phyloP scores from a whole-genome alignment of 2,329 filamentous ascomycete species.

The Paecilomyces sp. region DNA sequence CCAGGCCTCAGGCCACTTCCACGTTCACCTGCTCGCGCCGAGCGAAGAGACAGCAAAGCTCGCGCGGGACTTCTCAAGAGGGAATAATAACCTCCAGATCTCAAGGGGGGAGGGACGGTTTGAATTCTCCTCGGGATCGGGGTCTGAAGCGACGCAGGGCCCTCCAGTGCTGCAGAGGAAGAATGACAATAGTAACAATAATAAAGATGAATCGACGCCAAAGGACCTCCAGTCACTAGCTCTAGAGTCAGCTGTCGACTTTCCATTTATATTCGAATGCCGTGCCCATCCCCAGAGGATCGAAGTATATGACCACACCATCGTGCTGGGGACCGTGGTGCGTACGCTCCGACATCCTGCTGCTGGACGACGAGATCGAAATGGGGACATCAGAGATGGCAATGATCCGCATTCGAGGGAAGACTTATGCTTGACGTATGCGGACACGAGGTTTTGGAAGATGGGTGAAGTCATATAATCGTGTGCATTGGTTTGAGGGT shows the following conservation, averaged over 20 bases:
- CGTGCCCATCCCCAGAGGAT: conserved; percentile 26
- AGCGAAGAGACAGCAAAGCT: conserved; percentile 23
- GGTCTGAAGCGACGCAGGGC: conserved; percentile 4
- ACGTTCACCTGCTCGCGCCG: conserved; percentile 45
- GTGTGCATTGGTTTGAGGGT: neutral
- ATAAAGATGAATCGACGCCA: neutral
- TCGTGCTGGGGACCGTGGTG: conserved; percentile 32
- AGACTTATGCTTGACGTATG: conserved; percentile 34
- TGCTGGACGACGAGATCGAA: conserved; percentile 4
- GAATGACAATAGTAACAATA: neutral
- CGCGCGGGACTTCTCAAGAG: conserved; percentile 33
- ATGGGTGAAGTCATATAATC: conserved; percentile 28
- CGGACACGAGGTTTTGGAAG: conserved; percentile 36
- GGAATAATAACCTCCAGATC: conserved; percentile 29
- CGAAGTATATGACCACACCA: conserved; percentile 33
- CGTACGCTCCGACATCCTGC: conserved; percentile 14
- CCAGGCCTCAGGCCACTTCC: conserved; percentile 36
- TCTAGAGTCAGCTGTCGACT: conserved; percentile 12
- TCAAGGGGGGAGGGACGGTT: conserved; percentile 19
- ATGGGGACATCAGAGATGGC: neutral
- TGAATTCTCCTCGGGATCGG: conserved; percentile 15
- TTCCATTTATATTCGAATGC: conserved; percentile 36
- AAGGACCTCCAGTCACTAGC: neutral
- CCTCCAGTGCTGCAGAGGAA: conserved; percentile 21
- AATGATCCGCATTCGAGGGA: conserved; percentile 1